These are phyloP conservation scores for Aspergillus olivimuriae DNA, from an alignment of 495 filamentous ascomycete species.

Conservation along the genomic window DNA sequence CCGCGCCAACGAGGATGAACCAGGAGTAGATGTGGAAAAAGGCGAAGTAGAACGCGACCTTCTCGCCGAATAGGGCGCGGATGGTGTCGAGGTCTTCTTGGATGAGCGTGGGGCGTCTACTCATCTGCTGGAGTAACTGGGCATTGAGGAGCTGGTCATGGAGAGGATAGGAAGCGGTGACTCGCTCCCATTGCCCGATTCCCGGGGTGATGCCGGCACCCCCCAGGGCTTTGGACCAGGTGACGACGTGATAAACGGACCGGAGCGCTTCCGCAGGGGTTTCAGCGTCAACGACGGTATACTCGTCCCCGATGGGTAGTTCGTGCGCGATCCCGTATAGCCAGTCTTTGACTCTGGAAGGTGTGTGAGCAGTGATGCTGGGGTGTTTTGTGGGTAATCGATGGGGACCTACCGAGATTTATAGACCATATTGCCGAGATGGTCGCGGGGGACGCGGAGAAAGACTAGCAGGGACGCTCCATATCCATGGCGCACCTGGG, in stretches of 20 bases:
- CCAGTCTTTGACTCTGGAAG: slow-evolving; percentile 80
- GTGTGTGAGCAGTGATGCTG: slow-evolving; percentile 3
- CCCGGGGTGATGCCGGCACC: slow-evolving; percentile 84
- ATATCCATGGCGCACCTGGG: slow-evolving; percentile 79
- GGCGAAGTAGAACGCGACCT: slow-evolving; percentile 92
- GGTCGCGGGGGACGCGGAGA: slow-evolving; percentile 53
- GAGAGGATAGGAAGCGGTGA: slow-evolving; percentile 81
- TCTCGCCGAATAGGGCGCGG: slow-evolving; percentile 80
- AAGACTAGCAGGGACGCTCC: slow-evolving; percentile 73
- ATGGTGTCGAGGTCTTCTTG: slow-evolving; percentile 73
- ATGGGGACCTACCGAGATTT: slow-evolving; percentile 45
- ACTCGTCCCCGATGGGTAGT: slow-evolving; percentile 51
- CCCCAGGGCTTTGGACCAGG: slow-evolving; percentile 69
- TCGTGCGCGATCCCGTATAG: slow-evolving; percentile 73
- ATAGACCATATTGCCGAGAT: slow-evolving; percentile 49
- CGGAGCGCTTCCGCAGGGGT: slow-evolving; percentile 88
- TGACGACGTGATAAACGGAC: slow-evolving; percentile 80
- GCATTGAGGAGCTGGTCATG: slow-evolving; percentile 85
- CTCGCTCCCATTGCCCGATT: slow-evolving; percentile 72
- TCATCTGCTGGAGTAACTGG: slow-evolving; percentile 80
- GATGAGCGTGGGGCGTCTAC: slow-evolving; percentile 63
- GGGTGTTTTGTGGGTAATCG: neutral
- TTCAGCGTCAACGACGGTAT: slow-evolving; percentile 52
- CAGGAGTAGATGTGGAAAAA: slow-evolving; percentile 88
- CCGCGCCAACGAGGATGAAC: slow-evolving; percentile 77